A percentile compares a stretch with the other conserved stretches of the same genome.
phyloP scores from a whole-genome alignment of 1,284 basidiomycete species.

The Phenoliferia sp. region DNA sequence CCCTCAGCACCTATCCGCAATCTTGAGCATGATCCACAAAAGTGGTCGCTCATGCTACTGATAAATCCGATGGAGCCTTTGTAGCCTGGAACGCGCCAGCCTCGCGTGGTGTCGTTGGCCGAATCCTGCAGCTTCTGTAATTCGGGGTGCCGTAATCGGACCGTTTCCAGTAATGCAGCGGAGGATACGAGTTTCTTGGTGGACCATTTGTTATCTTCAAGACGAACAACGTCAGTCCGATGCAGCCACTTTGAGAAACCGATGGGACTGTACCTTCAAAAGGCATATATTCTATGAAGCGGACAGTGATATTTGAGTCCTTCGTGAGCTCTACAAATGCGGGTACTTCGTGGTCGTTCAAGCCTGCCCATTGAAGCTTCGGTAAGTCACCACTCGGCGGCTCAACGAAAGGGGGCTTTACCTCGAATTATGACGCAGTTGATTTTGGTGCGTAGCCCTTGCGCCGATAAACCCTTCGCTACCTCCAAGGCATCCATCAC shows the following conservation, averaged over 20 bases:
- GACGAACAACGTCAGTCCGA: background rate
- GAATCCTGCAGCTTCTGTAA: conserved; percentile 55
- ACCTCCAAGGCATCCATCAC: conserved; percentile 27
- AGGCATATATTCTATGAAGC: conserved; percentile 92
- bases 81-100: conserved; percentile 68
- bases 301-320: conserved; percentile 59
- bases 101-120: conserved; percentile 72
- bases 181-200: conserved; percentile 74
- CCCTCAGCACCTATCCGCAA: conserved; percentile 81
- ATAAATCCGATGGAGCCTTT: conserved; percentile 77
- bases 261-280: conserved; percentile 59
- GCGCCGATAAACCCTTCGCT: conserved; percentile 9
- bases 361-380: conserved; percentile 54
- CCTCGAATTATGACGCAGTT: conserved; percentile 77
- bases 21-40: conserved; percentile 78
- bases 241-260: background rate
- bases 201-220: conserved; percentile 80
- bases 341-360: conserved; percentile 72
- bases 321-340: conserved; percentile 72
- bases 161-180: conserved; percentile 53
- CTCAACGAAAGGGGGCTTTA: background rate
- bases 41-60: conserved; percentile 87
- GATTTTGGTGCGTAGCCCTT: conserved; percentile 55
- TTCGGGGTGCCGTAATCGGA: conserved; percentile 38
- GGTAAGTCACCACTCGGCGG: conserved; percentile 28